A percentile compares a stretch with the other conserved stretches of the same genome.
phyloP scores from a whole-genome alignment of 768 basidiomycete genomes.

The Boletus fagicola region DNA sequence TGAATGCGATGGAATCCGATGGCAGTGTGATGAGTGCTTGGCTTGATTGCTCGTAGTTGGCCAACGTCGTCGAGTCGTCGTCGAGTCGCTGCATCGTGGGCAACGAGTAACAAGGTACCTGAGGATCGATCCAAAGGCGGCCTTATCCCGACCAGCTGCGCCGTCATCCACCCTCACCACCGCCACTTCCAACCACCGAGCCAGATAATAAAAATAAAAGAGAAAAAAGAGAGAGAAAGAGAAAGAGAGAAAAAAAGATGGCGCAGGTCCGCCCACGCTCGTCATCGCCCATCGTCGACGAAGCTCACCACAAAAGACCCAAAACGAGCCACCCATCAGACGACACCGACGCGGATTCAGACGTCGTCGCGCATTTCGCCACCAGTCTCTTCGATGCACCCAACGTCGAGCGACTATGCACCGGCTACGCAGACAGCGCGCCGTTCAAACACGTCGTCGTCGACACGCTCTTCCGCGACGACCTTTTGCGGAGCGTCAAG shows the following conservation, averaged over 20 bases:
- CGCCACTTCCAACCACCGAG: background rate
- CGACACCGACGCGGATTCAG: conserved; percentile 9
- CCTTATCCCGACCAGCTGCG: background rate
- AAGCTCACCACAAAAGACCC: conserved; percentile 33
- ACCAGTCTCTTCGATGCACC: conserved; percentile 55
- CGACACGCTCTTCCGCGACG: conserved; percentile 79
- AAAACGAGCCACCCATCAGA: conserved; percentile 38
- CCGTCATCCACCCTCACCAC: background rate
- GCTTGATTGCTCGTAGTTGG: no score
- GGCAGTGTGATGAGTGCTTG: background rate
- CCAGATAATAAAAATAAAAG: background rate
- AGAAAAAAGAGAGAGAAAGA: background rate
- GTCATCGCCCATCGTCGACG: conserved; percentile 36
- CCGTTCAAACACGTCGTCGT: conserved; percentile 86
- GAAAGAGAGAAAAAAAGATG: conserved; percentile 29
- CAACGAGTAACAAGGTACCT: background rate
- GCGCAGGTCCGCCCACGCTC: conserved; percentile 48
- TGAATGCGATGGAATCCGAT: background rate
- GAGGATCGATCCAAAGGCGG: background rate
- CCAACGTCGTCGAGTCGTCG: background rate
- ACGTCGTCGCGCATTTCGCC: conserved; percentile 22
- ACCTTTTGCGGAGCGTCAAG: conserved; percentile 74
- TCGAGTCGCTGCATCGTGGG: background rate
- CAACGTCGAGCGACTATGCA: conserved; percentile 53
- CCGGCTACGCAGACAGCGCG: conserved; percentile 52